A percentile compares a stretch with the other conserved stretches of the same genome.
phyloP scores from a whole-genome alignment of 306 rosid species.

The Macrotyloma uniflorum region DNA sequence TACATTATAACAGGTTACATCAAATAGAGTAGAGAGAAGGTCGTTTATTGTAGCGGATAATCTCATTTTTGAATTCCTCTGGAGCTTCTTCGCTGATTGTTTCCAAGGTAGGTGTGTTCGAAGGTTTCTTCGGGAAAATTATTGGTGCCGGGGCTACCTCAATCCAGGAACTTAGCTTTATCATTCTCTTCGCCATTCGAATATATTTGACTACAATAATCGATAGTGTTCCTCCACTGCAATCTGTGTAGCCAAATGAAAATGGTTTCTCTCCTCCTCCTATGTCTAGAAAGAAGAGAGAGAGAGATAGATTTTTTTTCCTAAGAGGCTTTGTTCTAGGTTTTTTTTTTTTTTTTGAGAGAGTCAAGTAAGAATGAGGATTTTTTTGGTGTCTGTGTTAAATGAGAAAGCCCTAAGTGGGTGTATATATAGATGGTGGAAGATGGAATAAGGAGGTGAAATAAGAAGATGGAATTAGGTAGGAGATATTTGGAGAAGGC shows the following conservation, averaged over 20 bases:
- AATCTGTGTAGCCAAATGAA: not conserved
- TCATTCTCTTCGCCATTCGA: constrained; percentile 49
- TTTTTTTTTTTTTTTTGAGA: constrained; percentile 11
- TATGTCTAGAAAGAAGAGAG: constrained; percentile 51
- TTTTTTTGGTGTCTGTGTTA: not conserved
- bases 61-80: constrained; percentile 38
- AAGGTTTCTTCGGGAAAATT: constrained; percentile 50
- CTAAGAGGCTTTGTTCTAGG: not conserved
- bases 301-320: not conserved
- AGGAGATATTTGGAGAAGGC: constrained; percentile 25
- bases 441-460: not conserved
- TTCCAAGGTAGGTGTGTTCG: constrained; percentile 60
- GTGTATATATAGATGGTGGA: not conserved
- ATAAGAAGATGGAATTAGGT: not conserved
- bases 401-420: not conserved
- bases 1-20: not conserved
- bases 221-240: not conserved
- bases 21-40: not conserved
- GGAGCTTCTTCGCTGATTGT: constrained; percentile 52
- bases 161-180: constrained; percentile 47
- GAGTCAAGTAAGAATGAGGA: constrained; percentile 1
- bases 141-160: constrained; percentile 63
- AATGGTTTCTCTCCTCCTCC: constrained; percentile 39
- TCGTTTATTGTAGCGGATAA: constrained; percentile 19
- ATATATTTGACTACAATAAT: not conserved